Percentiles rank a stretch among this genome's conserved stretches.
Evolutionary conservation across 495 filamentous ascomycete genomes (phyloP).

Genomic region (Clohesyomyces aquaticus): DNA sequence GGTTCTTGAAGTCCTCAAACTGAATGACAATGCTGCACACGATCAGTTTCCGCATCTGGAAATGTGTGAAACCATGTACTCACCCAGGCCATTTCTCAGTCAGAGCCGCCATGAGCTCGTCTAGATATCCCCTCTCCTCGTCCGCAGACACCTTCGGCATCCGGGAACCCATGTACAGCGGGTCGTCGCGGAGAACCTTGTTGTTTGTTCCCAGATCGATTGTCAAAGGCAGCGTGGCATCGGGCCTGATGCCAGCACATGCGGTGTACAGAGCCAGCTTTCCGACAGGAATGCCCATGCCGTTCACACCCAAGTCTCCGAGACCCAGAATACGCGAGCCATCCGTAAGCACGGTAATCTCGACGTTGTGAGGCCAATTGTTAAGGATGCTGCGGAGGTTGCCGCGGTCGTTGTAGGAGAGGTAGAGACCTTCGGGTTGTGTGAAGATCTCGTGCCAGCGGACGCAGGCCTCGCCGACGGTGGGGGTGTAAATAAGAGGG

Average conservation of each 20-base stretch:
- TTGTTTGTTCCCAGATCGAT: slow-evolving; percentile 92
- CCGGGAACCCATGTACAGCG: slow-evolving; percentile 89
- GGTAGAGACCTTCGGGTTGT: slow-evolving; percentile 89
- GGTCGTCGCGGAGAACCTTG: slow-evolving; percentile 83
- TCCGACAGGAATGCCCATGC: slow-evolving; percentile 95
- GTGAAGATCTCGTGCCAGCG: slow-evolving; percentile 96
- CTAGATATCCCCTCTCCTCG: slow-evolving; percentile 90
- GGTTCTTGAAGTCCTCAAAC: slow-evolving; percentile 98
- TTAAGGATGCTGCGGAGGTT: slow-evolving; percentile 79
- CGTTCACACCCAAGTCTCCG: slow-evolving; percentile 94
- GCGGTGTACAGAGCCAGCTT: slow-evolving; percentile 92
- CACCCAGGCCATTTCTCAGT: slow-evolving; percentile 83
- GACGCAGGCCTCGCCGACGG: slow-evolving; percentile 94
- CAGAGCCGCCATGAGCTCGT: slow-evolving; percentile 93
- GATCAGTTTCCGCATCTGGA: slow-evolving; percentile 27
- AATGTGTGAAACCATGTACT: slow-evolving; percentile 39
- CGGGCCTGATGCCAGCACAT: slow-evolving; percentile 94
- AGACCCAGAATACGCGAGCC: slow-evolving; percentile 95
- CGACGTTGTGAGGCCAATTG: slow-evolving; percentile 90
- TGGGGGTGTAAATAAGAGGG: slow-evolving; percentile 95
- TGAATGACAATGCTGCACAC: slow-evolving; percentile 82
- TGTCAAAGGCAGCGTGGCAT: slow-evolving; percentile 87
- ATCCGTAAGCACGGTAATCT: slow-evolving; percentile 97
- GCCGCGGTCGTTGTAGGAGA: slow-evolving; percentile 86
- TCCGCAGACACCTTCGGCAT: slow-evolving; percentile 76